Evolutionary conservation across 2,329 filamentous ascomycete genomes (phyloP), one percentile per base, ranked within the genome.

Genomic region (Nemania sp.): DNA sequence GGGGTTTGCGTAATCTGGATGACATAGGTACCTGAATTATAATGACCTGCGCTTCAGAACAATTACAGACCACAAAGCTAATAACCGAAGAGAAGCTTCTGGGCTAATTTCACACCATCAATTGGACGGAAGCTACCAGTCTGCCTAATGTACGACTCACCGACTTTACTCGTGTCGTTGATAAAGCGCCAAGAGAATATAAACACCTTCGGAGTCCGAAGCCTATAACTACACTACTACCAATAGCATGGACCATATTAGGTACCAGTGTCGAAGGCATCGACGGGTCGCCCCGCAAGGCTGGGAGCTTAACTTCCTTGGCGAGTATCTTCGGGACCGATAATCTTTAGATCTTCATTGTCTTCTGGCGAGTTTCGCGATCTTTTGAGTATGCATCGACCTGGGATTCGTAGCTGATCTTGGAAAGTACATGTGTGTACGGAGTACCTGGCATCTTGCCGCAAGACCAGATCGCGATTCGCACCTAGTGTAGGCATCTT

Each of bases 271-370:
- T 23, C 22, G 15, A 20, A 26, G 34, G 8, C 22, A 6, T 28
- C 3, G 11, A 50, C 46, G 46, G 41, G 24, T 42, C 47, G 30
- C 52, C 44, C 45, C 24, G 47, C 24, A 30, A 46, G 28, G 41
- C 52, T 50, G 14, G n/a, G 26, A 37, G 23, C 52, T 47, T 50
- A 19, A 30, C 17, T 43, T 24, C 11, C 41, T 50, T 46, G 12
- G 52, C 41, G 22, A 45, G 15, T 12, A 6, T 34, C 26, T 28
- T 24, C 17, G 28, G 33, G 26, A 30, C 34, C 34, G 15, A 44
- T 28, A 7, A 14, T 41, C 12, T 7, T 15, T 17, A 22, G 6
- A 24, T 28, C 24, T 17, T n/a, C n/a, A n/a, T n/a, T n/a, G n/a
- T n/a, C n/a, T n/a, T n/a, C n/a, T n/a, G n/a, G n/a, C n/a, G n/a